These are phyloP conservation scores for Lasiodiplodia gonubiensis DNA, from an alignment of 2,329 filamentous ascomycete genomes.

Conservation along the genomic window DNA sequence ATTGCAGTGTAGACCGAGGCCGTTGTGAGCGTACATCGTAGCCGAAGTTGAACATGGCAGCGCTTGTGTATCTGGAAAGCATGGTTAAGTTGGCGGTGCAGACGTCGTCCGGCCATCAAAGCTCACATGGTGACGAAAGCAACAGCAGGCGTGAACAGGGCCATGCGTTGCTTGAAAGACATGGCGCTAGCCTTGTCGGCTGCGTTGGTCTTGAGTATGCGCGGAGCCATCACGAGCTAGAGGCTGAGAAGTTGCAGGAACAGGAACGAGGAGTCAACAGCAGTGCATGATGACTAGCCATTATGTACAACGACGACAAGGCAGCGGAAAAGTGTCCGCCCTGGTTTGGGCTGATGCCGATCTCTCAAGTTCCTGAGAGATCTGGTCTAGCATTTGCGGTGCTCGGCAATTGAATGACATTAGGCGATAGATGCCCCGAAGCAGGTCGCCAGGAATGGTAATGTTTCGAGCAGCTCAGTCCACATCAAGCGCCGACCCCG, in stretches of 20 bases:
- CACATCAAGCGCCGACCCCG: constrained; percentile 12
- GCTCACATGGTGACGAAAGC: constrained; percentile 25
- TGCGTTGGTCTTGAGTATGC: not conserved
- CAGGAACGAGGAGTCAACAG: not conserved
- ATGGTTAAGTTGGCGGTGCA: not conserved
- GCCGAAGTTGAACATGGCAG: constrained; percentile 26
- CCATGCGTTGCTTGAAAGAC: constrained; percentile 12
- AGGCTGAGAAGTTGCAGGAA: not conserved
- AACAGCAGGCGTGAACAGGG: constrained; percentile 21
- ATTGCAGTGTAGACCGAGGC: too few relatives aligned
- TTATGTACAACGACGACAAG: not conserved
- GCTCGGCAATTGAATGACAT: constrained; percentile 4
- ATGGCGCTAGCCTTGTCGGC: constrained; percentile 17
- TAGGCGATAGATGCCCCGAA: constrained; percentile 27
- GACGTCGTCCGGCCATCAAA: not conserved
- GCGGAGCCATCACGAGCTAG: constrained; percentile 4
- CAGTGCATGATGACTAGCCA: constrained; percentile 1
- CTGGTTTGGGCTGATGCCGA: not conserved
- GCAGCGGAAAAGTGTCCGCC: constrained; percentile 15
- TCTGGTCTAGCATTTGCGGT: not conserved
- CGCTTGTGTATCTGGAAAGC: constrained; percentile 18
- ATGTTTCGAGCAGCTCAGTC: constrained; percentile 11
- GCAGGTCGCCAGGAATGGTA: not conserved
- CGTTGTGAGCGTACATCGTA: constrained; percentile 13
- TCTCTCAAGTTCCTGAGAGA: not conserved